A percentile compares a stretch with the other conserved stretches of the same genome.
These are phyloP conservation scores for Bjerkandera adusta DNA, from an alignment of 1,284 basidiomycete genomes.

Conservation along the genomic window DNA sequence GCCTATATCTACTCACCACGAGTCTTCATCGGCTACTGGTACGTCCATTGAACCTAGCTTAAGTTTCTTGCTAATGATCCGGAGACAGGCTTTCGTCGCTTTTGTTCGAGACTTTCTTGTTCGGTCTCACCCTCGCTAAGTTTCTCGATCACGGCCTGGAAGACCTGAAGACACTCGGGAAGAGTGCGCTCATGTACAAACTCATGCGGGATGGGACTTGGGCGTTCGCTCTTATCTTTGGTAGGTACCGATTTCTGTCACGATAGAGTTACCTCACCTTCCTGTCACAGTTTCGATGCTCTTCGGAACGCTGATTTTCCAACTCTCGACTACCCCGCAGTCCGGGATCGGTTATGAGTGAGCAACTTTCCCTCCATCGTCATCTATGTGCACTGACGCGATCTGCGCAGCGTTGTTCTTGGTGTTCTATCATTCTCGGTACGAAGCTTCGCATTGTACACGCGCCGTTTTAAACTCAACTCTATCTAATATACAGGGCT, in stretches of 20 bases:
- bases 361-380: too few species aligned
- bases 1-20: slow-evolving; percentile 29
- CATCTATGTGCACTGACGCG: neutral
- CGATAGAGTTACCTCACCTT: slow-evolving; percentile 19
- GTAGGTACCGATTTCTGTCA: slow-evolving; percentile 11
- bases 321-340: slow-evolving; percentile 9
- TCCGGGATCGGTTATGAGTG: slow-evolving; percentile 16
- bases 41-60: neutral
- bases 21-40: slow-evolving; percentile 16
- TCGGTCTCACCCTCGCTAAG: slow-evolving; percentile 31
- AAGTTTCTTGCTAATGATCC: neutral
- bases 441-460: too few species aligned
- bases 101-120: slow-evolving; percentile 33
- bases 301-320: neutral
- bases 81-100: slow-evolving; percentile 6
- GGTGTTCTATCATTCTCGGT: too few species aligned
- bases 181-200: slow-evolving; percentile 27
- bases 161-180: slow-evolving; percentile 20
- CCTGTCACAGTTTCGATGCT: slow-evolving; percentile 2
- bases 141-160: slow-evolving; percentile 24
- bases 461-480: too few species aligned
- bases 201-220: slow-evolving; percentile 38
- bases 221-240: slow-evolving; percentile 35
- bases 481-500: slow-evolving; percentile 18
- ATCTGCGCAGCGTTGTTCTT: too few species aligned